These are phyloP conservation scores for Colletotrichum sp. DNA, from an alignment of 2,329 filamentous ascomycete species.

Conservation along the genomic window DNA sequence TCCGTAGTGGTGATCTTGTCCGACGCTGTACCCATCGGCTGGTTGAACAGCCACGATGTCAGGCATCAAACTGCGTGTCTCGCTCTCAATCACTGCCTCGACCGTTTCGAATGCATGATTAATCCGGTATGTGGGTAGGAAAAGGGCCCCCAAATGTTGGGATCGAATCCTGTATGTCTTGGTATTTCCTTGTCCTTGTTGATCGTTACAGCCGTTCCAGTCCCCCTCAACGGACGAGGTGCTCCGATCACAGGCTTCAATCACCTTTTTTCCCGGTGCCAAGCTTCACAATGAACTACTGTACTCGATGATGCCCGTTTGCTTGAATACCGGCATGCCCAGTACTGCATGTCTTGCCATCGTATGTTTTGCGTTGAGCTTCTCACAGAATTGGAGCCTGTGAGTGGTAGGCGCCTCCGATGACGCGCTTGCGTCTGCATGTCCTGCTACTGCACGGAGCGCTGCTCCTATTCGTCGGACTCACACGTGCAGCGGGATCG, in stretches of 20 bases:
- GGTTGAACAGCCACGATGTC: background rate
- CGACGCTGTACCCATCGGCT: background rate
- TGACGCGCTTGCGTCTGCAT: background rate
- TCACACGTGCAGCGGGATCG: background rate
- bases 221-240: background rate
- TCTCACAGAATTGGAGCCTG: background rate
- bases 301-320: background rate
- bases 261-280: background rate
- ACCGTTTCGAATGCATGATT: background rate
- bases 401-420: background rate
- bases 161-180: background rate
- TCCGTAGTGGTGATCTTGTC: background rate
- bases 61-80: background rate
- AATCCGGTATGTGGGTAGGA: background rate
- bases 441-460: background rate
- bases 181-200: background rate
- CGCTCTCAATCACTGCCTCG: background rate
- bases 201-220: background rate
- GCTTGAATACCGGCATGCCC: background rate
- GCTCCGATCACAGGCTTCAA: background rate
- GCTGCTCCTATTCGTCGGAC: background rate
- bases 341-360: background rate
- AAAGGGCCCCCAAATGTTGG: background rate
- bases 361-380: background rate
- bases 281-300: background rate